Evolutionary conservation across 305 asterid genomes (phyloP).

Genomic region (Ilex paraguariensis): DNA sequence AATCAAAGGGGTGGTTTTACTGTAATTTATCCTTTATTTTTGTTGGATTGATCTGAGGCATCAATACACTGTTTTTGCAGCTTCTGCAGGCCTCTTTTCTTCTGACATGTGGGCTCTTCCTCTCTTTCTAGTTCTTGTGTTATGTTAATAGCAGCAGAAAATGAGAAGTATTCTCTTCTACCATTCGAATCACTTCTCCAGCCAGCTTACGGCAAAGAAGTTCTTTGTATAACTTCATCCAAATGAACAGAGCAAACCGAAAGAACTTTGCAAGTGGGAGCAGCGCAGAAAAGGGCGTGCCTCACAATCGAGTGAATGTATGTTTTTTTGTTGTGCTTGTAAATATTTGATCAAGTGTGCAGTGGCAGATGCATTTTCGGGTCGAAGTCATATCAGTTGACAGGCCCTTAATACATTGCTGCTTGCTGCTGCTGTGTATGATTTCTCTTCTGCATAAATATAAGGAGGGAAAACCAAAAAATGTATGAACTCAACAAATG

Average conservation of each 20-base stretch:
- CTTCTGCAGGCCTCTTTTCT: slow-evolving; percentile 43
- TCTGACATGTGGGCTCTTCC: slow-evolving; percentile 35
- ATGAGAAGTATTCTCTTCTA: slow-evolving; percentile 14
- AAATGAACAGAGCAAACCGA: slow-evolving; percentile 16
- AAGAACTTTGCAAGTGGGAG: slow-evolving; percentile 48
- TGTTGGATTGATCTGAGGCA: too few species aligned
- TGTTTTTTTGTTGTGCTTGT: slow-evolving; percentile 40
- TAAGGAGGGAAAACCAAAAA: slow-evolving; percentile 27
- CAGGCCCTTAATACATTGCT: slow-evolving; percentile 56
- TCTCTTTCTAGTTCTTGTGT: slow-evolving; percentile 40
- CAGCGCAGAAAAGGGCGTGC: slow-evolving; percentile 39
- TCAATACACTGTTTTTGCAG: slow-evolving; percentile 32
- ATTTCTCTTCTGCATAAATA: slow-evolving; percentile 34
- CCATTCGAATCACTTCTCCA: slow-evolving; percentile 4
- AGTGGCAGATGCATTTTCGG: slow-evolving; percentile 50
- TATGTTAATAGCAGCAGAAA: slow-evolving; percentile 37
- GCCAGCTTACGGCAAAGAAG: slow-evolving; percentile 1
- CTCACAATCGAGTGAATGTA: slow-evolving; percentile 45
- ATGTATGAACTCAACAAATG: slow-evolving; percentile 22
- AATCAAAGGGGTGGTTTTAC: too few species aligned
- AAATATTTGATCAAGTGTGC: slow-evolving; percentile 49
- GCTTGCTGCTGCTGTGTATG: slow-evolving; percentile 36
- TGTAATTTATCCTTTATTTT: too few species aligned
- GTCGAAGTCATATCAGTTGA: slow-evolving; percentile 94
- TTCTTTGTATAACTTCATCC: slow-evolving; percentile 19